Base-by-base conservation (phyloP, 1,284 basidiomycete genomes). In the Porodaedalea pini region DNA sequence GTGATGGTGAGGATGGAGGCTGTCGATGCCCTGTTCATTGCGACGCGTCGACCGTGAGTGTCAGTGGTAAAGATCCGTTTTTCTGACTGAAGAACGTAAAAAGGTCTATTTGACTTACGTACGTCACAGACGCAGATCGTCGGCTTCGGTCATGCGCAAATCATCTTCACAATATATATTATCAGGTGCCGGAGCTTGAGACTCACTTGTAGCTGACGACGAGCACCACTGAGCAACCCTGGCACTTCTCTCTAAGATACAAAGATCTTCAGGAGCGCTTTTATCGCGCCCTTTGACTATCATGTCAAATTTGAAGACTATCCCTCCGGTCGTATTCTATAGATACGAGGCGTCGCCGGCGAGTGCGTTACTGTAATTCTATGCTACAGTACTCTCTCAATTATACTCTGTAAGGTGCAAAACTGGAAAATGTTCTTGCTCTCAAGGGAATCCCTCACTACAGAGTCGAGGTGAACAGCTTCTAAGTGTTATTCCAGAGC, bases 1-100 rank as follows among this genome's bases (percentile, higher is more conserved):
- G 88, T 81, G 67, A 88, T 78, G 61, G 90, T 82, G 70, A 78
- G 61, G 58, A 69, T 61, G 40, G 72, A 67, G 53, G 69, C 64
- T 15, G 71, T 63, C 65, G 56, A 54, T 27, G 55, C 19, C 19
- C 47, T 57, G 56, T 41, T 57, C 59, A 61, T 61, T 17, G n/a
- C 47, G 37, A 49, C 54, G 17, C 54, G 52, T 50, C 48, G 36
- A 52, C 39, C 11, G 17, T 36, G 23, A 17, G n/a, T 29, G 58
- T 56, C 32, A 41, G 34, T 19, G 32, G 39, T 21, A 54, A 25
- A 45, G 25, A 2, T 32, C 17, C 29, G 37, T 29, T 19, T 36
- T 34, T 29, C 31, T 19, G 17, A 17, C 7, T 19, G n/a, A 29
- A 36, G 21, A 51, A 19, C 31, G 21, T 32, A 51, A 25, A 36